Evolutionary conservation across 345 rosid species (phyloP).

Genomic region (Heritiera littoralis): DNA sequence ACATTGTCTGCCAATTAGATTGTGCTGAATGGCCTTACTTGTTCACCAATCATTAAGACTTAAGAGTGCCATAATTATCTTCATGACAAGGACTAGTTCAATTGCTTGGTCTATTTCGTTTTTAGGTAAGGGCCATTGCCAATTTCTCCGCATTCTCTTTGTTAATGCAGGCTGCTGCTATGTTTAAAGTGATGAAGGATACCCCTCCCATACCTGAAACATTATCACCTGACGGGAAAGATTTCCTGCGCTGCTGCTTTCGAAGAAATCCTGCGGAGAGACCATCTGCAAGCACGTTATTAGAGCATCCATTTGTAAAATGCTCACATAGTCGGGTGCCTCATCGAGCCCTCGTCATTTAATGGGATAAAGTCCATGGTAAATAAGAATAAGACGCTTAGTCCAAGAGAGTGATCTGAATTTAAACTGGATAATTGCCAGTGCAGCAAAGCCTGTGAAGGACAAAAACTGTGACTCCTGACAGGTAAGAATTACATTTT

Average conservation of each 20-base stretch:
- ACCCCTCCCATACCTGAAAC: slow-evolving; percentile 77
- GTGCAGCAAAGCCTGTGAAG: slow-evolving; percentile 25
- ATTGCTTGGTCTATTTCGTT: background rate
- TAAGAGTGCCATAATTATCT: background rate
- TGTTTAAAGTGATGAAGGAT: slow-evolving; percentile 88
- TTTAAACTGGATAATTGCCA: slow-evolving; percentile 42
- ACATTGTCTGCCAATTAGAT: background rate
- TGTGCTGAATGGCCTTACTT: background rate
- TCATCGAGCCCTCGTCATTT: slow-evolving; percentile 34
- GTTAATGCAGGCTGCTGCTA: slow-evolving; percentile 79
- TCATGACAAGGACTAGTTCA: background rate
- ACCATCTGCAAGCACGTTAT: slow-evolving; percentile 67
- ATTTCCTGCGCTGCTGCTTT: slow-evolving; percentile 73
- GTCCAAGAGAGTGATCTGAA: slow-evolving; percentile 43
- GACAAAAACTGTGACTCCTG: slow-evolving; percentile 37
- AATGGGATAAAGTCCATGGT: slow-evolving; percentile 56
- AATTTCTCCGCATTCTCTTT: slow-evolving; percentile 15
- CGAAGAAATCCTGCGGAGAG: slow-evolving; percentile 87
- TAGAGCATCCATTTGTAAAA: slow-evolving; percentile 76
- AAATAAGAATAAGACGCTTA: slow-evolving; percentile 19
- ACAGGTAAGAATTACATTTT: slow-evolving; percentile 43
- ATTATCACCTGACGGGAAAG: slow-evolving; percentile 84
- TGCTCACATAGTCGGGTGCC: slow-evolving; percentile 41
- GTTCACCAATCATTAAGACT: background rate
- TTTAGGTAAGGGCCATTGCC: background rate